These are phyloP conservation scores for Rhynchosporium secalis DNA, from an alignment of 2,329 filamentous ascomycete genomes.

Conservation along the genomic window DNA sequence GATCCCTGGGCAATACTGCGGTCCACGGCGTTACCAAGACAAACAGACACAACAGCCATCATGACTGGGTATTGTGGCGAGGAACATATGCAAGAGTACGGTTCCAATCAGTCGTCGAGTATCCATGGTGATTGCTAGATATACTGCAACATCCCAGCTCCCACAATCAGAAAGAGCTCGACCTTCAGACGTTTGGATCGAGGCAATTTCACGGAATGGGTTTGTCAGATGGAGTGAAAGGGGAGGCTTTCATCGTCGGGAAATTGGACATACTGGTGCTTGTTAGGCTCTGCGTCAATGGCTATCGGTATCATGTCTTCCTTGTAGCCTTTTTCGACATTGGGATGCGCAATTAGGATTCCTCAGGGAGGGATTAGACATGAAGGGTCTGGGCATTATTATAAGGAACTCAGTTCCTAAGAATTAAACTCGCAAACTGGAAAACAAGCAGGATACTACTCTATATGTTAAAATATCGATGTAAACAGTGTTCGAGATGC, in stretches of 20 bases:
- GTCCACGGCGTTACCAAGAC: neutral
- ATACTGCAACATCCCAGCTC: neutral
- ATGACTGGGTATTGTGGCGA: neutral
- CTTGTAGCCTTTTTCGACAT: neutral
- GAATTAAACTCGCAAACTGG: too few relatives aligned
- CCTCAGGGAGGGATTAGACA: too few relatives aligned
- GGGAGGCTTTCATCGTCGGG: neutral
- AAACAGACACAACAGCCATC: neutral
- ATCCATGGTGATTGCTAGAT: constrained; percentile 1
- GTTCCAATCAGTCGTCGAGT: neutral
- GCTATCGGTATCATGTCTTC: neutral
- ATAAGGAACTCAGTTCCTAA: too few relatives aligned
- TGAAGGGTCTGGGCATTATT: too few relatives aligned
- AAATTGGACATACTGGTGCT: neutral
- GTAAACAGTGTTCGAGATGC: neutral
- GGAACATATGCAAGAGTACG: neutral
- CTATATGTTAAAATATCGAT: neutral
- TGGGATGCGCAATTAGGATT: too few relatives aligned
- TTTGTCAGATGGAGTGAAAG: neutral
- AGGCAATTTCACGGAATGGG: neutral
- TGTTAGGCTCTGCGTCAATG: neutral
- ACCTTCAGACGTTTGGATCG: neutral
- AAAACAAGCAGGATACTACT: neutral
- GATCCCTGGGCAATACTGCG: neutral
- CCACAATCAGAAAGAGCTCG: neutral